Evolutionary conservation across 1,139 yeast genomes (phyloP).

Genomic region (Starmera stellimalicola): DNA sequence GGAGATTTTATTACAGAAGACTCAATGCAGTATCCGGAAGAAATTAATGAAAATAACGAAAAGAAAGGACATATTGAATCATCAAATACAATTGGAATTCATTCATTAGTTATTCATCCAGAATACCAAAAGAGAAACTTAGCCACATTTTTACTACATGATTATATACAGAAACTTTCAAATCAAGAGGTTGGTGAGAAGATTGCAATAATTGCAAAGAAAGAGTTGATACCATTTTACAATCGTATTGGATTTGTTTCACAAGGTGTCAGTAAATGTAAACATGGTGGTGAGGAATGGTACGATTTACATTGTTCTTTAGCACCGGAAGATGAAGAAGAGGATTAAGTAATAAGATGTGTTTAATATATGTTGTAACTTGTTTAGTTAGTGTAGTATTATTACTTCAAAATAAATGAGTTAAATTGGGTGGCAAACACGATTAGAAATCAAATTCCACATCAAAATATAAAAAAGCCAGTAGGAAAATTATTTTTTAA

Average conservation of each 20-base stretch:
- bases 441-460: no score
- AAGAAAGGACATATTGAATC: conserved; percentile 68
- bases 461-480: no score
- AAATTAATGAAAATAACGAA: conserved; percentile 18
- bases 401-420: no score
- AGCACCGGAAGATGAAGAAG: conserved; percentile 45
- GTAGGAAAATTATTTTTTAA: no score
- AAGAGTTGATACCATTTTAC: conserved; percentile 63
- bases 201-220: conserved; percentile 67
- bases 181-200: conserved; percentile 81
- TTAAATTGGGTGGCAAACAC: no score
- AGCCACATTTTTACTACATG: conserved; percentile 77
- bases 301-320: conserved; percentile 55
- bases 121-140: conserved; percentile 74
- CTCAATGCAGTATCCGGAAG: conserved; percentile 54
- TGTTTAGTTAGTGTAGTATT: no score
- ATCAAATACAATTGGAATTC: conserved; percentile 71
- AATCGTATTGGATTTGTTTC: conserved; percentile 68
- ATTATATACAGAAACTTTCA: conserved; percentile 81
- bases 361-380: background rate
- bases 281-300: conserved; percentile 57
- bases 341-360: background rate
- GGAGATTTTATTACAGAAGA: conserved; percentile 46
- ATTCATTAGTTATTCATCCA: conserved; percentile 71
- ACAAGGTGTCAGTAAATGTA: conserved; percentile 50